These are phyloP conservation scores for Raphanus raphanistrum DNA, from an alignment of 345 rosid genomes.

Conservation along the genomic window DNA sequence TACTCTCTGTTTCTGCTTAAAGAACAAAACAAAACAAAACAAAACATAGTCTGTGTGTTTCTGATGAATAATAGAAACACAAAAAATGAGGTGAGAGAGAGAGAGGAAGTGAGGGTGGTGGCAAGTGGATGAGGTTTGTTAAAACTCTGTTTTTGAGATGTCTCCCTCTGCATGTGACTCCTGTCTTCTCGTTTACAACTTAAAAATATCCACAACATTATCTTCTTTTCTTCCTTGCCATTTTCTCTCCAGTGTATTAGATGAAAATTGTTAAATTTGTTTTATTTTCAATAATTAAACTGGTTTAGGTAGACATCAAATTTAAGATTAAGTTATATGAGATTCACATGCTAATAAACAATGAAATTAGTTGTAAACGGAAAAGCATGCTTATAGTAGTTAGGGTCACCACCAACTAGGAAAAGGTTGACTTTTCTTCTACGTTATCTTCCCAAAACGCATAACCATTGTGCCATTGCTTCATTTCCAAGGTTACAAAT, in stretches of 20 bases:
- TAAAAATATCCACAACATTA: not conserved
- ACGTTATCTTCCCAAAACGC: slow-evolving; percentile 16
- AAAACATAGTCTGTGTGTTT: slow-evolving; percentile 6
- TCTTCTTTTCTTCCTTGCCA: slow-evolving; percentile 2
- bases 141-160: slow-evolving; percentile 32
- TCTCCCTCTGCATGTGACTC: slow-evolving; percentile 65
- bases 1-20: slow-evolving; percentile 24
- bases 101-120: slow-evolving; percentile 38
- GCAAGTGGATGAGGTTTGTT: slow-evolving; percentile 55
- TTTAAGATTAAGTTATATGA: not conserved
- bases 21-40: slow-evolving; percentile 33
- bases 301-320: not conserved
- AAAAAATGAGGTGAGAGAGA: slow-evolving; percentile 18
- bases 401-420: slow-evolving; percentile 19
- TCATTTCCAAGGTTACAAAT: not conserved
- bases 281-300: not conserved
- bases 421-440: slow-evolving; percentile 28
- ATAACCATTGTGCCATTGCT: not conserved
- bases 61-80: not conserved
- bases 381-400: slow-evolving; percentile 22
- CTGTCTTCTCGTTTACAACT: slow-evolving; percentile 27
- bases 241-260: not conserved
- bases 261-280: not conserved
- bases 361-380: not conserved
- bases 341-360: slow-evolving; percentile 21